Evolutionary conservation across 2,329 filamentous ascomycete genomes (phyloP).

Genomic region (Tolypocladium ophioglossoides): DNA sequence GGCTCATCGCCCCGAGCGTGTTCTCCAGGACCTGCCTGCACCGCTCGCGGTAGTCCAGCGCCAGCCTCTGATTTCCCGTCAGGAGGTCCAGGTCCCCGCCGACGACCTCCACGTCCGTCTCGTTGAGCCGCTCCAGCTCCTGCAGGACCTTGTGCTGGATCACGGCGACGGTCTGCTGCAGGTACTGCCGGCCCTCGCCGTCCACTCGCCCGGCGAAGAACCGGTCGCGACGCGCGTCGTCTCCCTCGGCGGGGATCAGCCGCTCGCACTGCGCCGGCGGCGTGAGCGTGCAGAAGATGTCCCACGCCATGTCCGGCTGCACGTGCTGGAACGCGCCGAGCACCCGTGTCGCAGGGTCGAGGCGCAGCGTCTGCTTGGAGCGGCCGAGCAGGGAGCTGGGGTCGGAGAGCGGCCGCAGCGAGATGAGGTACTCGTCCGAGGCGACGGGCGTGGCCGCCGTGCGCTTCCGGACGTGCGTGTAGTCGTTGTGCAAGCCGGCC

Average conservation of each 20-base stretch:
- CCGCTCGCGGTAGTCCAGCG: slow-evolving; percentile 35
- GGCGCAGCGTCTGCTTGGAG: slow-evolving; percentile 24
- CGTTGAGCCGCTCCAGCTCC: slow-evolving; percentile 33
- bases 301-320: slow-evolving; percentile 41
- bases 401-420: slow-evolving; percentile 36
- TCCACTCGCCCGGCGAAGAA: slow-evolving; percentile 22
- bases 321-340: slow-evolving; percentile 36
- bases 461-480: slow-evolving; percentile 44
- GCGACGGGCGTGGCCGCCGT: slow-evolving; percentile 11
- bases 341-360: slow-evolving; percentile 11
- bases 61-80: slow-evolving; percentile 36
- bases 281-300: slow-evolving; percentile 31
- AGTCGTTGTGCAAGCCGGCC: slow-evolving; percentile 44
- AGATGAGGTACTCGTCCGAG: slow-evolving; percentile 39
- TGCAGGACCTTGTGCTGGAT: slow-evolving; percentile 32
- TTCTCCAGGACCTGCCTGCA: slow-evolving; percentile 37
- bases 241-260: slow-evolving; percentile 15
- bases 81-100: slow-evolving; percentile 25
- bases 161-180: slow-evolving; percentile 26
- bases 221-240: slow-evolving; percentile 13
- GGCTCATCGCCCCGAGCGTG: slow-evolving; percentile 28
- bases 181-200: slow-evolving; percentile 13
- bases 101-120: slow-evolving; percentile 32
- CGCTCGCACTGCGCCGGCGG: slow-evolving; percentile 18
- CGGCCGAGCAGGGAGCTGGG: slow-evolving; percentile 36